Evolutionary conservation across 2,329 filamentous ascomycete genomes (phyloP), one percentile per base, ranked within the genome.

Genomic region (Pestalotiopsis fici): DNA sequence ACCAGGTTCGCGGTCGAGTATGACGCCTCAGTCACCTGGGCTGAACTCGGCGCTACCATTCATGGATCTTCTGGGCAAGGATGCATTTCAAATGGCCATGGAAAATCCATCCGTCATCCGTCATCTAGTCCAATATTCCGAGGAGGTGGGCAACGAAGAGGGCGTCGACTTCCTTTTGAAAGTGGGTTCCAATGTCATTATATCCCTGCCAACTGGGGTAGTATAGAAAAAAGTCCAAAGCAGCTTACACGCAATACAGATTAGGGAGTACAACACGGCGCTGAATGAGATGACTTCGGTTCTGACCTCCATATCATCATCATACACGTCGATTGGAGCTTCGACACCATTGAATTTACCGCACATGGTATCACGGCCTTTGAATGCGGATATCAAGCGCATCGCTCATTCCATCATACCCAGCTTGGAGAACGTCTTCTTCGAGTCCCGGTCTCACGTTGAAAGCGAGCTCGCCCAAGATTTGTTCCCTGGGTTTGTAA

Each of bases 401-500:
- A 78, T 83, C 59, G 81, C 82, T 3, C 78, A 77, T 25, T 75
- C 80, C 5, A 79, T 82, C 0, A 74, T 87, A 12, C 85, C 85
- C 0, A 80, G 78, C 3, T 75, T 87, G 74, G 80, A 85, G 68
- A 74, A 77, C 27, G 74, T 84, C 54, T 85, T 85, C 67, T 69
- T 76, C 47, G 79, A 83, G 47, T 79, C 83, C 4, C 78, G 80
- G 67, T 76, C 76, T 2, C 79, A 81, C 31, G 77, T 87, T 9
- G 83, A 86, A 70, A 78, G 78, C 43, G 72, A 84, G 1, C 75
- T 87, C 2, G 74, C 80, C 0, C 75, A 74, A 3, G 82, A 86
- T 43, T 77, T 86, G 21, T 88, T 86, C 65, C 85, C 85, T 2
- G 78, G 81, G 23, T 88, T 88, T 70, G 84, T 87, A 25, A 84